phyloP scores from a whole-genome alignment of 1,139 yeast species.

The Tardiomyces digboiensis region DNA sequence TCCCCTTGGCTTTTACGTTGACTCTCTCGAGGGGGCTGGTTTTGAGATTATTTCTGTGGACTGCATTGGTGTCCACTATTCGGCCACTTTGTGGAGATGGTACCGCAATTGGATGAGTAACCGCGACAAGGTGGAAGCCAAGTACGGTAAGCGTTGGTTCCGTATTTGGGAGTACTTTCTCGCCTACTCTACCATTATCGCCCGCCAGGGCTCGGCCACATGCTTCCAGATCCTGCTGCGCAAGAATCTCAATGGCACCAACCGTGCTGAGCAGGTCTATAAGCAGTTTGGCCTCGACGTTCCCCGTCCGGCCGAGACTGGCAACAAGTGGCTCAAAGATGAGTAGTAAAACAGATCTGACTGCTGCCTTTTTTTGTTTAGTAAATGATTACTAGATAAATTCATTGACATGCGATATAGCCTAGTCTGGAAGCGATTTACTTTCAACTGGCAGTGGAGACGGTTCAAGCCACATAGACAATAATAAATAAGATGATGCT shows the following conservation, averaged over 20 bases:
- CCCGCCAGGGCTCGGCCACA: conserved; percentile 92
- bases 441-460: background rate
- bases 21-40: conserved; percentile 72
- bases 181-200: conserved; percentile 69
- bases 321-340: conserved; percentile 40
- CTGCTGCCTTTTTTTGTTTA: too few relatives aligned
- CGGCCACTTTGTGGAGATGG: conserved; percentile 92
- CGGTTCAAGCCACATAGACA: background rate
- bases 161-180: conserved; percentile 92
- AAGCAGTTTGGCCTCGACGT: conserved; percentile 66
- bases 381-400: too few relatives aligned
- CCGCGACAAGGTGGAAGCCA: conserved; percentile 64
- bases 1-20: conserved; percentile 76
- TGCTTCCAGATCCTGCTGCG: conserved; percentile 88
- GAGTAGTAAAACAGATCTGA: too few relatives aligned
- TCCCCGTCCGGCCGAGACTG: conserved; percentile 47
- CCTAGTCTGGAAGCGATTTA: too few relatives aligned
- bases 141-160: conserved; percentile 86
- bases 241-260: conserved; percentile 79
- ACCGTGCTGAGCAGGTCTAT: conserved; percentile 76
- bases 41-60: conserved; percentile 81
- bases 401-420: too few relatives aligned
- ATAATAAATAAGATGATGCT: background rate
- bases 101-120: conserved; percentile 91
- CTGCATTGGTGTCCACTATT: conserved; percentile 88